phyloP scores from a whole-genome alignment of 495 filamentous ascomycete genomes.

The Penicillium robsamsonii region DNA sequence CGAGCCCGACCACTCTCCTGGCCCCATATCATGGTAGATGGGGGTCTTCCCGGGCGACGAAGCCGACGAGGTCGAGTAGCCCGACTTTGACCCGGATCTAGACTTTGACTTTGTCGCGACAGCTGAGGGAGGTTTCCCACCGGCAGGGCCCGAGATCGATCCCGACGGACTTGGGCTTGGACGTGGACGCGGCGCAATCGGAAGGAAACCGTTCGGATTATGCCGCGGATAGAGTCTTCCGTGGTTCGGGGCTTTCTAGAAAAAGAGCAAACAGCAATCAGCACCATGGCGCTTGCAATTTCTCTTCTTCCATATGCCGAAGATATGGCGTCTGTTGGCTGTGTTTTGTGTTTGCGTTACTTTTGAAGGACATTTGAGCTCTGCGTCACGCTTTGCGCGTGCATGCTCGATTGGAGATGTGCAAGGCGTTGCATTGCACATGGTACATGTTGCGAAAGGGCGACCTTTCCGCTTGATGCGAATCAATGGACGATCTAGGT shows the following conservation, averaged over 20 bases:
- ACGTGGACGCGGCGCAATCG: conserved; percentile 38
- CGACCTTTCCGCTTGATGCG: conserved; percentile 98
- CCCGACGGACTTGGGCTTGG: conserved; percentile 18
- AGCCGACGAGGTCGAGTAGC: conserved; percentile 11
- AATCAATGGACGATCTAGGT: conserved; percentile 78
- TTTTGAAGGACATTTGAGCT: conserved; percentile 55
- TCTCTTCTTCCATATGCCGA: conserved; percentile 22
- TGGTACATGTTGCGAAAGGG: conserved; percentile 92
- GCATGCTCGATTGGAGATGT: conserved; percentile 86
- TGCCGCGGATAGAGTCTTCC: conserved; percentile 33
- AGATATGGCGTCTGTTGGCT: conserved; percentile 23
- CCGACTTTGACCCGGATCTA: conserved; percentile 2
- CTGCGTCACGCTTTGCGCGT: conserved; percentile 91
- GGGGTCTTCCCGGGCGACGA: conserved; percentile 11
- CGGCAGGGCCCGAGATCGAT: conserved; percentile 17
- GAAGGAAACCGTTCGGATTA: conserved; percentile 31
- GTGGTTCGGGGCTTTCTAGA: conserved; percentile 35
- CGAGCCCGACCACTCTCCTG: conserved; percentile 25
- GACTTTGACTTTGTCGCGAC: conserved; percentile 3
- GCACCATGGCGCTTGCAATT: conserved; percentile 30
- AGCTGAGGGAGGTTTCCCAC: not conserved
- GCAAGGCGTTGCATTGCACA: conserved; percentile 88
- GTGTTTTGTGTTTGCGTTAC: conserved; percentile 35
- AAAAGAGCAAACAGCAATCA: conserved; percentile 32
- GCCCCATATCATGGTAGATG: conserved; percentile 3